phyloP scores from a whole-genome alignment of 23 red algal genomes.

The Agarophyton chilense region DNA sequence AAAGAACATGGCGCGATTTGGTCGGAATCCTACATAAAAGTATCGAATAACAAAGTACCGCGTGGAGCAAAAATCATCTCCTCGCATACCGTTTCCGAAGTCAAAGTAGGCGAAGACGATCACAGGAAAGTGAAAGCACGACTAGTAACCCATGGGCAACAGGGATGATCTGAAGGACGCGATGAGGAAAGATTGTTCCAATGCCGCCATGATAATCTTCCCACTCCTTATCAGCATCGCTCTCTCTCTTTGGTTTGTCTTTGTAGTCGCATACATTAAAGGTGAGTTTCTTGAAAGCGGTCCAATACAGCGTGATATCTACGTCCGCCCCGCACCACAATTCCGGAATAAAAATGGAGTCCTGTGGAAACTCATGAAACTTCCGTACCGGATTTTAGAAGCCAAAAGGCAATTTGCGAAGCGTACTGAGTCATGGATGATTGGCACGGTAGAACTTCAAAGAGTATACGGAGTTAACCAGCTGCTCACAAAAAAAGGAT shows the following conservation, averaged over 20 bases:
- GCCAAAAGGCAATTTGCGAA: neutral
- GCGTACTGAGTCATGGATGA: constrained; percentile 5
- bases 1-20: constrained; percentile 4
- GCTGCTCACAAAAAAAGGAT: neutral
- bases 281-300: constrained; percentile 12
- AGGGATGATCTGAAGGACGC: neutral
- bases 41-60: neutral
- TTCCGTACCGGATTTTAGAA: constrained; percentile 26
- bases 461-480: neutral
- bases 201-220: neutral
- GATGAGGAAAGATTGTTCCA: constrained; percentile 14
- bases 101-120: neutral
- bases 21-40: neutral
- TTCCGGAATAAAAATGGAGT: neutral
- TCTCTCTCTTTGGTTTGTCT: neutral
- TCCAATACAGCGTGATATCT: neutral
- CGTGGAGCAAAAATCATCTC: neutral
- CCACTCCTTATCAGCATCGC: neutral
- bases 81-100: neutral
- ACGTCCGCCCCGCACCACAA: constrained; percentile 4
- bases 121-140: neutral
- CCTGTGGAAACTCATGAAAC: constrained; percentile 21
- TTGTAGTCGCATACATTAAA: neutral
- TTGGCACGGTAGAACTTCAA: neutral
- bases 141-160: constrained; percentile 9